Conservation (phyloP, 805 yeast genomes). For the Limtongia smithiae region DNA sequence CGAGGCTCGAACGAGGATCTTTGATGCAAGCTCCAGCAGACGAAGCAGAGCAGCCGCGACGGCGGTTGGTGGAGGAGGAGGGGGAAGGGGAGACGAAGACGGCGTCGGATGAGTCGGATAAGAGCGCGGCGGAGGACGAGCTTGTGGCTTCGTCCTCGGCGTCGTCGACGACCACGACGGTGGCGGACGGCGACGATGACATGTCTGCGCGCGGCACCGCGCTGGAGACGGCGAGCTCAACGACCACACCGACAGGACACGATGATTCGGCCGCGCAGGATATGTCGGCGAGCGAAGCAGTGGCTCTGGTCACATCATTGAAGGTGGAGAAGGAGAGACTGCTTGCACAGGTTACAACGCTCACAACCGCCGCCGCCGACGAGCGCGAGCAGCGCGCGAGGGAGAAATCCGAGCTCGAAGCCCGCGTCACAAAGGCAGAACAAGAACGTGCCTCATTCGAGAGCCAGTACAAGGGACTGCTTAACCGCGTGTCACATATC, state of each 20-base stretch:
- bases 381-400: background rate
- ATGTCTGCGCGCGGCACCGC: background rate
- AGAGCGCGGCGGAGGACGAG: too few species aligned
- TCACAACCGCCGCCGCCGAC: background rate
- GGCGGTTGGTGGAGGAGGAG: slow-evolving; percentile 1
- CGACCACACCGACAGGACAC: too few species aligned
- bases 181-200: background rate
- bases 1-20: too few species aligned
- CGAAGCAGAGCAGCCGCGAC: too few species aligned
- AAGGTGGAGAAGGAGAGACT: slow-evolving; percentile 8
- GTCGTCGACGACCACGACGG: too few species aligned
- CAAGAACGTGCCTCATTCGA: slow-evolving; percentile 43
- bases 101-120: background rate
- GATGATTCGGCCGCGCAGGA: too few species aligned
- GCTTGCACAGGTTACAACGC: slow-evolving; percentile 4
- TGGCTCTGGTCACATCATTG: background rate
- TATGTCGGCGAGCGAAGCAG: too few species aligned
- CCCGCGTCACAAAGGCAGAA: slow-evolving; percentile 47
- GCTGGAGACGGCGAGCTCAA: too few species aligned
- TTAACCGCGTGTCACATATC: slow-evolving; percentile 40
- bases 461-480: slow-evolving; percentile 41
- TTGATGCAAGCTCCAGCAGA: too few species aligned
- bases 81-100: background rate
- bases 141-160: too few species aligned
- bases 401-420: slow-evolving; percentile 2